phyloP scores from a whole-genome alignment of 768 basidiomycete species.

The Chalciporus chontae region DNA sequence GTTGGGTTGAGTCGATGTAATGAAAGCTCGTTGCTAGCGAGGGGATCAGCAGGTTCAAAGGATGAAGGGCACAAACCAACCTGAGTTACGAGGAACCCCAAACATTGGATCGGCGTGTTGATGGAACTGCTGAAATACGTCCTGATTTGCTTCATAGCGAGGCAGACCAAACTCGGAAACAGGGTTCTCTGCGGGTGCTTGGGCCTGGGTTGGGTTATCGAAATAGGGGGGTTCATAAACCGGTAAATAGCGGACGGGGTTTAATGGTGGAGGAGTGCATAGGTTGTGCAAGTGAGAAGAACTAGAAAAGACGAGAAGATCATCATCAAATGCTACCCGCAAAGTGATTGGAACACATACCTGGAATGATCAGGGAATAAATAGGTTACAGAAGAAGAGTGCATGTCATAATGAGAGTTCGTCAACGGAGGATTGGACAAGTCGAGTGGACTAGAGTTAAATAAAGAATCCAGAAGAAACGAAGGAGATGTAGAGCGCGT shows the following conservation, averaged over 20 bases:
- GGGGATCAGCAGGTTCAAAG: too few species aligned
- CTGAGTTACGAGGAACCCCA: not conserved
- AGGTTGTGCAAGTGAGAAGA: not conserved
- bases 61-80: too few species aligned
- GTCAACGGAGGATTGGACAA: not conserved
- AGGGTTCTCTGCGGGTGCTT: not conserved
- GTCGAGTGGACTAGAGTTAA: not conserved
- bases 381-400: not conserved
- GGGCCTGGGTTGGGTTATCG: not conserved
- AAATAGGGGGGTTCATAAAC: not conserved
- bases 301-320: not conserved
- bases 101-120: not conserved
- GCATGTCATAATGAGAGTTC: not conserved
- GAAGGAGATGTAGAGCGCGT: not conserved
- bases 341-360: too few species aligned
- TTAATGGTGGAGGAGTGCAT: not conserved
- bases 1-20: not conserved
- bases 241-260: not conserved
- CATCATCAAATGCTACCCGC: too few species aligned
- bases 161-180: not conserved
- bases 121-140: not conserved
- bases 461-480: not conserved
- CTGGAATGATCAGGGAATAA: not conserved
- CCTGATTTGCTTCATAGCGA: not conserved
- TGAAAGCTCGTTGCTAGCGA: not conserved